These are phyloP conservation scores for Cryphonectria japonica DNA, from an alignment of 2,329 filamentous ascomycete genomes.

Conservation along the genomic window DNA sequence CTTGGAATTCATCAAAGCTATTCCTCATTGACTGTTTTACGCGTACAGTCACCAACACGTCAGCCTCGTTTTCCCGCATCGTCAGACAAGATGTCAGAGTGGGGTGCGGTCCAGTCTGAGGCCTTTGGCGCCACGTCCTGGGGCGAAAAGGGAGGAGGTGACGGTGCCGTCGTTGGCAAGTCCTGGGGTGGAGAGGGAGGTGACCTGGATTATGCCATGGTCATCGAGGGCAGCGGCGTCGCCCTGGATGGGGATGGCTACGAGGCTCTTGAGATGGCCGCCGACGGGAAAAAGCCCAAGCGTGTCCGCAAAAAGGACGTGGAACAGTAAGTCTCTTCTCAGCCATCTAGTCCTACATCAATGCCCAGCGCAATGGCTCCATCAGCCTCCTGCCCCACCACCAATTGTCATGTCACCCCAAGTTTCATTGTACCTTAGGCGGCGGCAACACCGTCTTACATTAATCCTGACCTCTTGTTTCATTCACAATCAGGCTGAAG, in stretches of 20 bases:
- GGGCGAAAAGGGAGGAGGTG: not conserved
- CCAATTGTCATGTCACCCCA: not conserved
- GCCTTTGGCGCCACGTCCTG: not conserved
- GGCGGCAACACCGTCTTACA: not conserved
- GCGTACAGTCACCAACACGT: not conserved
- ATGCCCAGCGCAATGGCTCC: not conserved
- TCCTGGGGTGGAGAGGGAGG: not conserved
- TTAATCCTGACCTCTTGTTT: not conserved
- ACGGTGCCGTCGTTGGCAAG: not conserved
- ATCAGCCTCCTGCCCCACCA: not conserved
- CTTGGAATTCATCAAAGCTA: not conserved
- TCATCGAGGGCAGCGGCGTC: not conserved
- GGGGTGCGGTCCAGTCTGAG: not conserved
- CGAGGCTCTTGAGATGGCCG: not conserved
- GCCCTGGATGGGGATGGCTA: not conserved
- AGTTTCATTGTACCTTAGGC: not conserved
- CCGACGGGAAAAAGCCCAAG: constrained; percentile 17
- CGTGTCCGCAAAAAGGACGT: constrained; percentile 26
- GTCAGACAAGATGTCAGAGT: not conserved
- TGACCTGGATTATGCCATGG: no score
- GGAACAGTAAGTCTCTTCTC: constrained; percentile 23
- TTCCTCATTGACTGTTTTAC: not conserved
- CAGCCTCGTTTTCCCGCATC: not conserved
- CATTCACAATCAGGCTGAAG: constrained; percentile 12
- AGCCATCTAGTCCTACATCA: not conserved